Evolutionary conservation across 345 rosid genomes (phyloP).

Genomic region (Durio zibethinus): DNA sequence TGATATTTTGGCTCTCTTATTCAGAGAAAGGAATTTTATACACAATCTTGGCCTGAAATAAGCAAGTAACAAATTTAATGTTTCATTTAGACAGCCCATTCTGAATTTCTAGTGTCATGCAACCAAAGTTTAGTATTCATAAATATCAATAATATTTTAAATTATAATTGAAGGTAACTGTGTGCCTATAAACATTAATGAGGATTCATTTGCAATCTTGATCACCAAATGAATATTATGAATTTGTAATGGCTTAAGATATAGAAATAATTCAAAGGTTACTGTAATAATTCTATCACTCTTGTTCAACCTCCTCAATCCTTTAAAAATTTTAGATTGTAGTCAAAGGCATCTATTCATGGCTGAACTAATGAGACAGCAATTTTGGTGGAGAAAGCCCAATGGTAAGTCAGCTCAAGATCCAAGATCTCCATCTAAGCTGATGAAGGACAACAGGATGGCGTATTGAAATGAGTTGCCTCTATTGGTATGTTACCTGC

Average conservation of each 20-base stretch:
- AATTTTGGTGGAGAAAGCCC: neutral
- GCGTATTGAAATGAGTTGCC: neutral
- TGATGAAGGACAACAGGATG: neutral
- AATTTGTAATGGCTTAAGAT: neutral
- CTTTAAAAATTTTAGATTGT: neutral
- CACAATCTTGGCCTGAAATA: constrained; percentile 72
- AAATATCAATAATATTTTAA: neutral
- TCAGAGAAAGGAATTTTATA: constrained; percentile 70
- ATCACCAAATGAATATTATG: neutral
- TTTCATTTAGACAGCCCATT: neutral
- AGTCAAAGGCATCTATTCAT: neutral
- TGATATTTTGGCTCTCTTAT: constrained; percentile 65
- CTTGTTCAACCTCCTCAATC: neutral
- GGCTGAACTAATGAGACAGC: neutral
- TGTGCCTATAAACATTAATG: neutral
- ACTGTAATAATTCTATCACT: neutral
- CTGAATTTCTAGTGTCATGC: neutral
- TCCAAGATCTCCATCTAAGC: neutral
- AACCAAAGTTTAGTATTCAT: neutral
- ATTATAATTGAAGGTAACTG: neutral
- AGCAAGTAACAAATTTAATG: constrained; percentile 5
- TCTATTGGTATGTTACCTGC: constrained; percentile 44
- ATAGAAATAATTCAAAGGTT: neutral
- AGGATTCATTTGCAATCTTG: neutral
- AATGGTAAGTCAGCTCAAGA: neutral